Conservation (phyloP, 2,329 filamentous ascomycete species). For the Colletotrichum lentis region DNA sequence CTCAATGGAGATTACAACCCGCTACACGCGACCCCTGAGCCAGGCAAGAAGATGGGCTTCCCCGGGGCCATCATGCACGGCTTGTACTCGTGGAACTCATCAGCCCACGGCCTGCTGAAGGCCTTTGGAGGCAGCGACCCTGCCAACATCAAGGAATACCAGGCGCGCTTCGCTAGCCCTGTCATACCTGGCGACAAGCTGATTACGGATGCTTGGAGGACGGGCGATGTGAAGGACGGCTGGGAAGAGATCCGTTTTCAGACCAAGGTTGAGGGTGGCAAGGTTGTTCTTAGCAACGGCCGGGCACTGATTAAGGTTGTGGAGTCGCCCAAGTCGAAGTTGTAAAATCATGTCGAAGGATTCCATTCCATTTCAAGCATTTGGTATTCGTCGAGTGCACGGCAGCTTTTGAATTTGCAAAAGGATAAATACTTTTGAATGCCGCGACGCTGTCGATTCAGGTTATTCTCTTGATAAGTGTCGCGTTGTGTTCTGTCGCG, state of each 20-base stretch:
- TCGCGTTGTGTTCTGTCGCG: background rate
- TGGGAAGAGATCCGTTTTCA: slow-evolving; percentile 87
- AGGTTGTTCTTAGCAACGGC: slow-evolving; percentile 88
- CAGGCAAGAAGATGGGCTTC: slow-evolving; percentile 89
- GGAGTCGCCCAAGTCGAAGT: slow-evolving; percentile 65
- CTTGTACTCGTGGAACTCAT: slow-evolving; percentile 85
- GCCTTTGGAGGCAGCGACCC: slow-evolving; percentile 79
- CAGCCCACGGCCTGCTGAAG: slow-evolving; percentile 76
- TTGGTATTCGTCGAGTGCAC: background rate
- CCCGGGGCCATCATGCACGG: slow-evolving; percentile 90
- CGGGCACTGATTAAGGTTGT: slow-evolving; percentile 77
- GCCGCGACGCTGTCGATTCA: background rate
- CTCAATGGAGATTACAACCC: slow-evolving; percentile 96
- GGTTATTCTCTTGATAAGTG: background rate
- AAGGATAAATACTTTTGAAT: no score
- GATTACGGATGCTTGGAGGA: slow-evolving; percentile 82
- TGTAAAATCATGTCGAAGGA: slow-evolving; percentile 53
- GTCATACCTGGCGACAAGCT: slow-evolving; percentile 86
- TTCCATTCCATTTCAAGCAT: background rate
- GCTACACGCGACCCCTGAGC: slow-evolving; percentile 85
- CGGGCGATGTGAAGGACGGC: slow-evolving; percentile 68
- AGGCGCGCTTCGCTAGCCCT: slow-evolving; percentile 85
- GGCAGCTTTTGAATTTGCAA: background rate
- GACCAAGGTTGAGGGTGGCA: slow-evolving; percentile 79
- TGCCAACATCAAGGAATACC: slow-evolving; percentile 84